Conservation (phyloP, 176 grass and related monocot genomes). For the Oryza glaberrima region DNA sequence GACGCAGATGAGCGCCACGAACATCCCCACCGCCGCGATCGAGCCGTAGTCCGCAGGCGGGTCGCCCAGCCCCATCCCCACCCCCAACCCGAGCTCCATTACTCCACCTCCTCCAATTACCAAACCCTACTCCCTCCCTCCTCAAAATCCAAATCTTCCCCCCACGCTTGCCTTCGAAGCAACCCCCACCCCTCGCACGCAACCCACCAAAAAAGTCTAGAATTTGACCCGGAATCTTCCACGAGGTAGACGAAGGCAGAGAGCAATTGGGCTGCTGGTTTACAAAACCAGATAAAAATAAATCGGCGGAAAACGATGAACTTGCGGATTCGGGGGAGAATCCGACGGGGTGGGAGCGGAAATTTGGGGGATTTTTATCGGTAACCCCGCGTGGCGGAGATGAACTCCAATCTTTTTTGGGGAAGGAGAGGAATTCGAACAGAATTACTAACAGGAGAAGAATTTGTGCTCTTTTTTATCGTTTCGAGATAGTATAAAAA, state of each 20-base stretch:
- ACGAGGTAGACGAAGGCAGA: not conserved
- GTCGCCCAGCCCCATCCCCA: constrained; percentile 35
- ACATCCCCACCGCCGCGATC: constrained; percentile 63
- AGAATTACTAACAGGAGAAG: not conserved
- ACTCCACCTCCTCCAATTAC: not conserved
- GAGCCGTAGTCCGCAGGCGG: constrained; percentile 67
- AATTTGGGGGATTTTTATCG: not conserved
- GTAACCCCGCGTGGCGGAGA: not conserved
- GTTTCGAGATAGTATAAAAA: not conserved
- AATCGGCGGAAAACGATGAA: not conserved
- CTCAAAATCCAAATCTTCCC: not conserved
- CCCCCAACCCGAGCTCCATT: not conserved
- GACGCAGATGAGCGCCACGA: constrained; percentile 73
- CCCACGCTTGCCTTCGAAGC: constrained; percentile 34
- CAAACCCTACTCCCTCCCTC: not conserved
- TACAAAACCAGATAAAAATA: not conserved
- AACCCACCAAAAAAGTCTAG: not conserved
- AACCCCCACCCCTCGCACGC: not conserved
- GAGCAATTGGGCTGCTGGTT: not conserved
- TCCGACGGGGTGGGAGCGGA: not conserved
- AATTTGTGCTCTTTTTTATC: not conserved
- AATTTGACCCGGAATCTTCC: not conserved
- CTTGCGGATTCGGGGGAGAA: too few species aligned
- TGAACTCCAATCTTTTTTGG: not conserved
- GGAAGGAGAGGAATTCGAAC: not conserved